Evolutionary conservation across 768 basidiomycete genomes (phyloP).

Genomic region (Phanerodontia chrysosporium): DNA sequence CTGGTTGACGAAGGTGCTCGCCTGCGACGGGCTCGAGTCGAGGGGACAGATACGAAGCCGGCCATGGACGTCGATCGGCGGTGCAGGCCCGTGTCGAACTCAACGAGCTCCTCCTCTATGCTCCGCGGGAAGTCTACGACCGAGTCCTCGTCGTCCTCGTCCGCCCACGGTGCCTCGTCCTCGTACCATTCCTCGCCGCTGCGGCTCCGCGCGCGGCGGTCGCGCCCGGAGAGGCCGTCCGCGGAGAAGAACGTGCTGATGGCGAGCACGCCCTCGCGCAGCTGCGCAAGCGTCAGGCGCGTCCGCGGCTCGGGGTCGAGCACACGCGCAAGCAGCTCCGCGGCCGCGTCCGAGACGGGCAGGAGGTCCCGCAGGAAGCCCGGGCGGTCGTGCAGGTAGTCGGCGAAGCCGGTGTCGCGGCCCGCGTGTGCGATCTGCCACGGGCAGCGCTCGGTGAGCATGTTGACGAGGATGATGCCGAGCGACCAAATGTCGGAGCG

Average conservation of each 20-base stretch:
- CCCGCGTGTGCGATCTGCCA: conserved; percentile 80
- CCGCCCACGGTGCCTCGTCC: background rate
- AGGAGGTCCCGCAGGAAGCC: conserved; percentile 59
- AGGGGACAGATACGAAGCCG: background rate
- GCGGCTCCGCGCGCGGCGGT: background rate
- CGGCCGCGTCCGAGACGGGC: conserved; percentile 26
- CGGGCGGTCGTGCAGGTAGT: conserved; percentile 67
- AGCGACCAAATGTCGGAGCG: conserved; percentile 95
- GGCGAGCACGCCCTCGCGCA: conserved; percentile 53
- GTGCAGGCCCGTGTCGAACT: background rate
- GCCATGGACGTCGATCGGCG: background rate
- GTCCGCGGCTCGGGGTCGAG: conserved; percentile 27
- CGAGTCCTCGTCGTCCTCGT: background rate
- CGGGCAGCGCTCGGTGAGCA: conserved; percentile 92
- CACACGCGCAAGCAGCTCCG: conserved; percentile 25
- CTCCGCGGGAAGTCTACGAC: background rate
- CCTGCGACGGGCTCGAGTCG: background rate
- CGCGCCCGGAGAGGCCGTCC: background rate
- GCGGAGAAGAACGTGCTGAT: conserved; percentile 54
- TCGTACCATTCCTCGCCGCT: background rate
- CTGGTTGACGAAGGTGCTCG: conserved; percentile 5
- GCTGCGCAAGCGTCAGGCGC: conserved; percentile 33
- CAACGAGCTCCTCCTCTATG: background rate
- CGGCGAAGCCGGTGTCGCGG: conserved; percentile 81
- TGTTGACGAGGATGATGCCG: conserved; percentile 92